phyloP scores from a whole-genome alignment of 345 rosid species.

The Citrus cavaleriei region DNA sequence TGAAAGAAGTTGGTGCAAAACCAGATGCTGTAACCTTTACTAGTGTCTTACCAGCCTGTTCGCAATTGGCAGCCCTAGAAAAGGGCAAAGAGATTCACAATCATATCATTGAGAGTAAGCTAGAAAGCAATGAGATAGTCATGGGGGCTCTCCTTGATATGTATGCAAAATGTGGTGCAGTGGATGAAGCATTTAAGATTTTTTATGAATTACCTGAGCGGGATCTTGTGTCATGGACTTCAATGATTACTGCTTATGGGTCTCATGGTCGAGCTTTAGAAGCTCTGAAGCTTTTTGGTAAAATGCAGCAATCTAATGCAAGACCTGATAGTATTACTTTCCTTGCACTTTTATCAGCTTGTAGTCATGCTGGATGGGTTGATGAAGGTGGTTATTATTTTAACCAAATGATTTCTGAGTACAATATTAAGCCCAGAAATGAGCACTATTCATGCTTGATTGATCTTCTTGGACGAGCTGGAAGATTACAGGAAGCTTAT shows the following conservation, averaged over 20 bases:
- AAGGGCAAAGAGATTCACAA: slow-evolving; percentile 65
- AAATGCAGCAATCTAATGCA: slow-evolving; percentile 43
- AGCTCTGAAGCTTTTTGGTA: slow-evolving; percentile 49
- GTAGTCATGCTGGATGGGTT: slow-evolving; percentile 64
- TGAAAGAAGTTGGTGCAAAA: slow-evolving; percentile 40
- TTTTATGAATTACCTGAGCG: slow-evolving; percentile 42
- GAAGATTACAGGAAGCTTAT: slow-evolving; percentile 64
- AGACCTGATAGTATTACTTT: slow-evolving; percentile 59
- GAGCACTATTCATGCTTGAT: slow-evolving; percentile 76
- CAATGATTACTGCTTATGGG: slow-evolving; percentile 73
- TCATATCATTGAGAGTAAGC: slow-evolving; percentile 21
- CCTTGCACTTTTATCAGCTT: slow-evolving; percentile 68
- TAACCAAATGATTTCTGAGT: slow-evolving; percentile 36
- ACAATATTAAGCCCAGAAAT: slow-evolving; percentile 36
- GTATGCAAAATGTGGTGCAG: slow-evolving; percentile 86
- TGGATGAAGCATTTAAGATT: slow-evolving; percentile 46
- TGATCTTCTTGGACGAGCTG: slow-evolving; percentile 73
- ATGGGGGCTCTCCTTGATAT: slow-evolving; percentile 78
- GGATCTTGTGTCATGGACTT: slow-evolving; percentile 71
- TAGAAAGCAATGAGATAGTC: slow-evolving; percentile 44
- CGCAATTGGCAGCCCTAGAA: slow-evolving; percentile 59
- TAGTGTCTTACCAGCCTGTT: slow-evolving; percentile 59
- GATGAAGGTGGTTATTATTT: slow-evolving; percentile 51
- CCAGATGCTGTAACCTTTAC: slow-evolving; percentile 64
- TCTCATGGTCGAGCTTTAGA: slow-evolving; percentile 57